Evolutionary conservation across 1,284 basidiomycete species (phyloP), one percentile per base, ranked within the genome.

Genomic region (Tilletia indica): DNA sequence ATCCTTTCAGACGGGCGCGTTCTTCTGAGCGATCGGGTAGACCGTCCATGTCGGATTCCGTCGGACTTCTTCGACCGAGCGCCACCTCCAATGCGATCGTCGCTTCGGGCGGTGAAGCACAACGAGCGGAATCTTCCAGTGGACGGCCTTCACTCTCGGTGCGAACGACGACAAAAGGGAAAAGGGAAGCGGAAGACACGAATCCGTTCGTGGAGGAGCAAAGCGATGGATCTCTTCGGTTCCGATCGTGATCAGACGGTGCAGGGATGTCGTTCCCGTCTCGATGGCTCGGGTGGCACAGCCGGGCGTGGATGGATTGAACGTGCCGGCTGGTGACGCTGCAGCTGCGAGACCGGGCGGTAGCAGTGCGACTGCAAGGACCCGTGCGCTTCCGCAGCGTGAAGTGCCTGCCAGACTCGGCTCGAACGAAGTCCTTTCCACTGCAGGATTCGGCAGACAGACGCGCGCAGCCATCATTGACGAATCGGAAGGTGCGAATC

Each of bases 241-340:
- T 64, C 34, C 38, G 42, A 16, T 64, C 61, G 31, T 64, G 11
- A 64, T 64, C 34, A 36, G 61, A 21, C 61, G 61, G 4, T 83
- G 78, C 61, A 73, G 82, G 54, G 82, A 84, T 34, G 72, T 82
- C 8, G 82, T 84, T 4, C 80, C 82, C 21, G 80, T 84, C 1
- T 82, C 82, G 25, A 77, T 83, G 0, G 82, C 82, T 11, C 74
- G 81, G 49, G 69, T 80, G 3, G 82, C 81, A 8, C 70, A 38
- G 1, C 49, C 49, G 6, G 68, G 47, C 2, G 36, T 67, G 5
- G 66, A 67, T 21, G 66, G 39, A 3, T 16, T 64, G 6, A 34
- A 11, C 34, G 21, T 64, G 61, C 49, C 49, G 19, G 49, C 16
- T 6, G 49, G 4, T 16, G 49, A 54, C 16, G 64, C 70, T 38